These are phyloP conservation scores for Malassezia furfur DNA, from an alignment of 1,284 basidiomycete genomes.

Conservation along the genomic window DNA sequence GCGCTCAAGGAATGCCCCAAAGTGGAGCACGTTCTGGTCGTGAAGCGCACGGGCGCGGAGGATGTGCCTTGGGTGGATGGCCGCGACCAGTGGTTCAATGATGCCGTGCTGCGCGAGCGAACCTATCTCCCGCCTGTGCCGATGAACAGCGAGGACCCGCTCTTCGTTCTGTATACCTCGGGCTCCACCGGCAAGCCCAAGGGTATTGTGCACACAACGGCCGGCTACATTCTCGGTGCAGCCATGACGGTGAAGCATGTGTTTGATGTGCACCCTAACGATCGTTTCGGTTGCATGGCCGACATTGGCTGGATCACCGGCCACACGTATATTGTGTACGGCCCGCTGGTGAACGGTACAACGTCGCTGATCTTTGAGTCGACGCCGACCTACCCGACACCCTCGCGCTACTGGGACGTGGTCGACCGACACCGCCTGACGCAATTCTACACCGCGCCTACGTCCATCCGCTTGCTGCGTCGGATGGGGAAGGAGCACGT, in stretches of 20 bases:
- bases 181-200: constrained; percentile 95
- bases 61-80: constrained; percentile 71
- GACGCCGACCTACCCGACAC: constrained; percentile 90
- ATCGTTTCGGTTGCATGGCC: constrained; percentile 87
- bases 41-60: constrained; percentile 72
- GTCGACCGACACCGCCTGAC: constrained; percentile 89
- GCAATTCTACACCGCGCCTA: constrained; percentile 49
- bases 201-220: constrained; percentile 90
- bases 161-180: constrained; percentile 92
- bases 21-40: constrained; percentile 84
- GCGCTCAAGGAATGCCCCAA: constrained; percentile 74
- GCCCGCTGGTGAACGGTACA: constrained; percentile 81
- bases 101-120: constrained; percentile 73
- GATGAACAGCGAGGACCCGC: constrained; percentile 81
- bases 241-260: constrained; percentile 89
- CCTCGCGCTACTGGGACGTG: constrained; percentile 91
- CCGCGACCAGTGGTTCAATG: constrained; percentile 93
- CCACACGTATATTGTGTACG: constrained; percentile 95
- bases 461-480: constrained; percentile 72
- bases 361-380: constrained; percentile 91
- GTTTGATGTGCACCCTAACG: constrained; percentile 75
- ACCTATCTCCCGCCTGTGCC: constrained; percentile 78
- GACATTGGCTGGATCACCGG: constrained; percentile 99
- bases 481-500: constrained; percentile 80
- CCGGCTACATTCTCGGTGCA: constrained; percentile 81